These are phyloP conservation scores for Nakazawaea siamensis DNA, from an alignment of 805 yeast species.

Conservation along the genomic window DNA sequence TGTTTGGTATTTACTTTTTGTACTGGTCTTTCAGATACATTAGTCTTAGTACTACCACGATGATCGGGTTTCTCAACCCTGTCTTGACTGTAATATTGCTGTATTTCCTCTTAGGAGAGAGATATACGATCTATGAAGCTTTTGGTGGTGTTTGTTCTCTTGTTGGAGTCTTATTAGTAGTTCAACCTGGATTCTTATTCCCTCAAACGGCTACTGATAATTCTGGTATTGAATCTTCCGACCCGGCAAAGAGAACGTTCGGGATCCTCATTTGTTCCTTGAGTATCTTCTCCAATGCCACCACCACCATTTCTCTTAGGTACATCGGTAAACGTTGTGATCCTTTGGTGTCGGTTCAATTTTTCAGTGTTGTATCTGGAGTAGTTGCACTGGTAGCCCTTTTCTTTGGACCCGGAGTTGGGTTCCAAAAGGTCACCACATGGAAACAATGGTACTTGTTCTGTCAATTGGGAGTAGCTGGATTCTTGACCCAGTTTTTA, in stretches of 20 bases:
- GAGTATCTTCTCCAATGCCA: constrained; percentile 33
- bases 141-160: constrained; percentile 28
- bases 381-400: constrained; percentile 24
- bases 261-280: constrained; percentile 30
- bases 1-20: constrained; percentile 33
- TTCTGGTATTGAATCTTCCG: constrained; percentile 30
- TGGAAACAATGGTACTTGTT: constrained; percentile 30
- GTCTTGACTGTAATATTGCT: constrained; percentile 37
- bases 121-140: constrained; percentile 31
- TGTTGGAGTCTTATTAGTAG: constrained; percentile 33
- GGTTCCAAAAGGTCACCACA: constrained; percentile 22
- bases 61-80: constrained; percentile 35
- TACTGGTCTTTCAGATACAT: constrained; percentile 35
- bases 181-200: constrained; percentile 34
- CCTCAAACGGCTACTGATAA: constrained; percentile 12
- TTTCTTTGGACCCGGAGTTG: constrained; percentile 24
- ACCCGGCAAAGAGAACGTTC: constrained; percentile 29
- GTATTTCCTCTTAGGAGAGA: constrained; percentile 28
- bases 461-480: constrained; percentile 30
- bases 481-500: constrained; percentile 37
- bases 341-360: constrained; percentile 35
- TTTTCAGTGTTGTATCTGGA: constrained; percentile 30
- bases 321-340: constrained; percentile 34
- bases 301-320: constrained; percentile 30
- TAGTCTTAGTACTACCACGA: constrained; percentile 35